These are phyloP conservation scores for Diplodia mutila DNA, from an alignment of 2,329 filamentous ascomycete genomes.

Conservation along the genomic window DNA sequence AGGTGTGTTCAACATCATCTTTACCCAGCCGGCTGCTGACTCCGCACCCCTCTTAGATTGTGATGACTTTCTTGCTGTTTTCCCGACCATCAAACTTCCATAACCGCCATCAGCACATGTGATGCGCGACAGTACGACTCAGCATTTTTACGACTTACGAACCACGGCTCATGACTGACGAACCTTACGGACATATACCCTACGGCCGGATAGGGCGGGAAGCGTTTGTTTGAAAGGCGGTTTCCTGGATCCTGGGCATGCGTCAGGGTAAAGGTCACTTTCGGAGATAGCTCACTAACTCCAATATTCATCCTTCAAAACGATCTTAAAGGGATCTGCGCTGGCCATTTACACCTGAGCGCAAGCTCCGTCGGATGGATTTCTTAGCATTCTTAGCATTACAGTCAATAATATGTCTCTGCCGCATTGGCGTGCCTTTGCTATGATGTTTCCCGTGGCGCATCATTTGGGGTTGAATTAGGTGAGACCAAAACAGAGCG, in stretches of 20 bases:
- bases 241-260: background rate
- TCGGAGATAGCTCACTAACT: background rate
- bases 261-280: background rate
- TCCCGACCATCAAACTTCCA: background rate
- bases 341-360: background rate
- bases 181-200: constrained; percentile 5
- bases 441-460: background rate
- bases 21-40: background rate
- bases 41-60: background rate
- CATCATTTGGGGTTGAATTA: too few species aligned
- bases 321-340: background rate
- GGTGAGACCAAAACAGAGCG: too few species aligned
- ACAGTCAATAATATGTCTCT: background rate
- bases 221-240: background rate
- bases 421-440: background rate
- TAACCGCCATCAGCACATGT: background rate
- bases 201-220: background rate
- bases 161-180: constrained; percentile 1
- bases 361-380: background rate
- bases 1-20: constrained; percentile 28
- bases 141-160: constrained; percentile 3
- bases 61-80: background rate
- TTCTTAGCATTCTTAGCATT: background rate
- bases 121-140: background rate
- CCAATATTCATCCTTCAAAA: background rate